Evolutionary conservation across 225 moss, liverwort and hornwort genomes (phyloP).

Genomic region (Antitrichia curtipendula): DNA sequence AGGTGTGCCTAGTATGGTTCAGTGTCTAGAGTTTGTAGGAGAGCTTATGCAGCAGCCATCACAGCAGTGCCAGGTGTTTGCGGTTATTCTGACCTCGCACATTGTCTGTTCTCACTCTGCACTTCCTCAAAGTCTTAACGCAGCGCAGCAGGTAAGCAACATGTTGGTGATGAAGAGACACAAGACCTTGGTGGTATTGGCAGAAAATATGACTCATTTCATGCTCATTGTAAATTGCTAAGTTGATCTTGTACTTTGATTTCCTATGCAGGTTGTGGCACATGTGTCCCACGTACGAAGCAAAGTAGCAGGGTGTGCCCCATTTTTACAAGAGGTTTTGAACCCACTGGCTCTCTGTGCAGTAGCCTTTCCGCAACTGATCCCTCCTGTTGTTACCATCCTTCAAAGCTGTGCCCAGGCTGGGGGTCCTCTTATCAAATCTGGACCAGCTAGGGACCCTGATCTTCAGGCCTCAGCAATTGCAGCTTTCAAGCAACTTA

Average conservation of each 20-base stretch:
- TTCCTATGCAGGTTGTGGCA: slow-evolving; percentile 53
- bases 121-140: slow-evolving; percentile 70
- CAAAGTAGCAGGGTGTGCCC: slow-evolving; percentile 81
- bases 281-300: slow-evolving; percentile 74
- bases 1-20: slow-evolving; percentile 89
- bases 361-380: slow-evolving; percentile 68
- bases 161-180: not conserved
- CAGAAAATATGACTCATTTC: not conserved
- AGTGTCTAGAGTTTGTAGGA: slow-evolving; percentile 76
- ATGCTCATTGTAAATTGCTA: not conserved
- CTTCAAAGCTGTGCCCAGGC: slow-evolving; percentile 88
- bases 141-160: slow-evolving; percentile 72
- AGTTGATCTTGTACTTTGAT: not conserved
- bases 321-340: slow-evolving; percentile 73
- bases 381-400: slow-evolving; percentile 71
- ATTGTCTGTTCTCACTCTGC: slow-evolving; percentile 54
- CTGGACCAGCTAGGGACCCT: slow-evolving; percentile 70
- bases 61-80: slow-evolving; percentile 81
- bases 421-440: slow-evolving; percentile 71
- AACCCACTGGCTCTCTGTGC: slow-evolving; percentile 68
- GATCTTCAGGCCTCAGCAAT: slow-evolving; percentile 69
- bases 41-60: slow-evolving; percentile 85
- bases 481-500: slow-evolving; percentile 75
- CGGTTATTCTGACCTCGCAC: slow-evolving; percentile 65
- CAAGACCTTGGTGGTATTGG: not conserved